phyloP scores from a whole-genome alignment of 1,284 basidiomycete genomes.

The Melampsora americana region DNA sequence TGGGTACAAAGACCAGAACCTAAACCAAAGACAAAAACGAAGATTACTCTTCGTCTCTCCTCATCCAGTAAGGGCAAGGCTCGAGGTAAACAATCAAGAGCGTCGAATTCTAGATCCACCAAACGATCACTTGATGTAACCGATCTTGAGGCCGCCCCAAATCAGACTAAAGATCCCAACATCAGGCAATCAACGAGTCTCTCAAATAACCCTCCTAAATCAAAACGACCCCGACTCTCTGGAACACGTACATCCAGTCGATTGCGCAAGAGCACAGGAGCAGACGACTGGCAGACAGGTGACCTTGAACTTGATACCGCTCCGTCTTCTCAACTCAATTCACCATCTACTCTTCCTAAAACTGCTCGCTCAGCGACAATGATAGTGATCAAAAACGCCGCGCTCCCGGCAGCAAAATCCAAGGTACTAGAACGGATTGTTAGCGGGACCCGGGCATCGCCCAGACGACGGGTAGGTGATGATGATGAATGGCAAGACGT shows the following conservation, averaged over 20 bases:
- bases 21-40: slow-evolving; percentile 13
- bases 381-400: slow-evolving; percentile 26
- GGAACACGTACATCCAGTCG: slow-evolving; percentile 25
- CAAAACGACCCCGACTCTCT: slow-evolving; percentile 17
- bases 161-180: slow-evolving; percentile 1
- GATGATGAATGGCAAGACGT: slow-evolving; percentile 25
- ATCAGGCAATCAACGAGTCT: neutral
- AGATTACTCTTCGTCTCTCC: slow-evolving; percentile 24
- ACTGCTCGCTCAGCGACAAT: slow-evolving; percentile 25
- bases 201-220: neutral
- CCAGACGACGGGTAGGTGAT: neutral
- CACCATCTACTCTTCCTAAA: neutral
- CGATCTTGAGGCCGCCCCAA: neutral
- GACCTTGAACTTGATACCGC: neutral
- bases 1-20: slow-evolving; percentile 38
- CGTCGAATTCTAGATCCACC: neutral
- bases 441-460: slow-evolving; percentile 15
- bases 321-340: neutral
- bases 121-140: slow-evolving; percentile 10
- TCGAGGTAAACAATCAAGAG: slow-evolving; percentile 5
- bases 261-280: slow-evolving; percentile 14
- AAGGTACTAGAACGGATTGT: neutral
- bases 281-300: neutral
- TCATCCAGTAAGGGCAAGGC: neutral
- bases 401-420: neutral